These are phyloP conservation scores for Pulveroboletus sp. DNA, from an alignment of 768 basidiomycete species.

Conservation along the genomic window DNA sequence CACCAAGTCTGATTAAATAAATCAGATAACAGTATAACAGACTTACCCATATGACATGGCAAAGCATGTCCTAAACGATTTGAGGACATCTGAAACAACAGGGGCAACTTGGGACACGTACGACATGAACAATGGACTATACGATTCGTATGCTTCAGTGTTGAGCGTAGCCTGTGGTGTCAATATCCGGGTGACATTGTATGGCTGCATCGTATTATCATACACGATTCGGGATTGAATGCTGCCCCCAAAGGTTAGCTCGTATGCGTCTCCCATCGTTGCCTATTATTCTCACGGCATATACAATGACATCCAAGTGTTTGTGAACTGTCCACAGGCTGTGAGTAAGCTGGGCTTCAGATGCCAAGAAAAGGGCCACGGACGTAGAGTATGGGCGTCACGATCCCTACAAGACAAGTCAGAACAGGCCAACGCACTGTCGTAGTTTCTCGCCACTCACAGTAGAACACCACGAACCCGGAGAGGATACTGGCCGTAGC, in stretches of 20 bases:
- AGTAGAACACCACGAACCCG: conserved; percentile 71
- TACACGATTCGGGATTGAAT: conserved; percentile 61
- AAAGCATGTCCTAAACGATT: conserved; percentile 17
- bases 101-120: conserved; percentile 11
- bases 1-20: conserved; percentile 35
- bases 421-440: not conserved
- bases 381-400: conserved; percentile 39
- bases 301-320: conserved; percentile 54
- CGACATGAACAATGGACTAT: conserved; percentile 60
- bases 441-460: conserved; percentile 25
- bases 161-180: conserved; percentile 51
- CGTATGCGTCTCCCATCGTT: not conserved
- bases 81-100: conserved; percentile 5
- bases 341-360: not conserved
- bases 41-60: conserved; percentile 31
- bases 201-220: conserved; percentile 52
- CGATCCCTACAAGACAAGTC: conserved; percentile 22
- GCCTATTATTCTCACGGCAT: conserved; percentile 45
- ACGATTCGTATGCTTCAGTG: conserved; percentile 45
- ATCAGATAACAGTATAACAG: not conserved
- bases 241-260: conserved; percentile 17
- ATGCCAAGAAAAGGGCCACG: conserved; percentile 44
- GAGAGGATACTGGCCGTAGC: conserved; percentile 66
- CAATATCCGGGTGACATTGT: conserved; percentile 57
- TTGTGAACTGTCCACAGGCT: conserved; percentile 44